These are phyloP conservation scores for Candida mattraensis DNA, from an alignment of 805 yeast species.

Conservation along the genomic window DNA sequence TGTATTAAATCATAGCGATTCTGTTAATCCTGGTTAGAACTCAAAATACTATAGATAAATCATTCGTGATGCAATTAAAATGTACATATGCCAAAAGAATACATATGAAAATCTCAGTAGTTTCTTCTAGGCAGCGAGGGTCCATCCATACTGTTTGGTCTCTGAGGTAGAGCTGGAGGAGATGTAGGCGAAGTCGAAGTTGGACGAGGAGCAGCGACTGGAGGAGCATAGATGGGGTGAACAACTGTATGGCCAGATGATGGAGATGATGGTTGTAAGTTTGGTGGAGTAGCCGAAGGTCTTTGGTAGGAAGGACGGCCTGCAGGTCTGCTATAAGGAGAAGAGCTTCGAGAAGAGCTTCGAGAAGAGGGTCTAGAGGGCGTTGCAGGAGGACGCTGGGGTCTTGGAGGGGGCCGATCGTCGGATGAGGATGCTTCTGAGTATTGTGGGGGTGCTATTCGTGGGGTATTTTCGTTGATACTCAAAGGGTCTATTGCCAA, in stretches of 20 bases:
- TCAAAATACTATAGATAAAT: no score
- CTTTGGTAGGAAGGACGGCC: background rate
- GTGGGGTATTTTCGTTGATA: conserved; percentile 25
- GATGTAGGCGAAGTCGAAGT: conserved; percentile 4
- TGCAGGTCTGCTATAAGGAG: conserved; percentile 5
- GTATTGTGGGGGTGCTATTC: conserved; percentile 39
- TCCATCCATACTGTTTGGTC: conserved; percentile 2
- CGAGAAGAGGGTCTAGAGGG: conserved; percentile 11
- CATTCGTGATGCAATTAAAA: no score
- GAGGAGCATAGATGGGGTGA: conserved; percentile 19
- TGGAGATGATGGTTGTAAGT: background rate
- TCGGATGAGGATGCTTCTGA: conserved; percentile 29
- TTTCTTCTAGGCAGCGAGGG: no score
- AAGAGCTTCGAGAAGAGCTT: conserved; percentile 4
- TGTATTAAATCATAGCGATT: no score
- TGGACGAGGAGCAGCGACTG: conserved; percentile 3
- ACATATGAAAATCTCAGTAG: no score
- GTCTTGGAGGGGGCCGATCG: conserved; percentile 12
- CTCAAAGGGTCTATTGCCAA: conserved; percentile 29
- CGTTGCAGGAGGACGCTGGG: conserved; percentile 14
- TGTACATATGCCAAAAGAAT: no score
- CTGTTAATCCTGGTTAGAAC: no score
- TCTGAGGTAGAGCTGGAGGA: conserved; percentile 9
- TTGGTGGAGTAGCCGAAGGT: conserved; percentile 1
- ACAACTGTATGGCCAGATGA: conserved; percentile 4